Evolutionary conservation across 2,329 filamentous ascomycete genomes (phyloP).

Genomic region (Elsinoe ampelina): DNA sequence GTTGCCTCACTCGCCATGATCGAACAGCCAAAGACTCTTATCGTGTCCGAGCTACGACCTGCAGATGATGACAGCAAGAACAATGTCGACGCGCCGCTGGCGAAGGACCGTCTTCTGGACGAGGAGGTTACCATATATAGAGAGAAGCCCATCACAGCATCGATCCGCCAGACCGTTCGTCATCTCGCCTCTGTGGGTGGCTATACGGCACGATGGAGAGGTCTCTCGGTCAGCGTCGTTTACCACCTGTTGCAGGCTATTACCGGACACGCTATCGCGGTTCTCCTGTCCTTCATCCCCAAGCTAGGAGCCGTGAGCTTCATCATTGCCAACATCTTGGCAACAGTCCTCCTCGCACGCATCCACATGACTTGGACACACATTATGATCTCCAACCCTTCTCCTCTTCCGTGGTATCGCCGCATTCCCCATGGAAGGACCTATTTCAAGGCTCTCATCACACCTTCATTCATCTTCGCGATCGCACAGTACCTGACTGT

Average conservation of each 20-base stretch:
- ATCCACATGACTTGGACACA: constrained; percentile 75
- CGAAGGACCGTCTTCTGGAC: constrained; percentile 28
- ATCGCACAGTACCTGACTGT: constrained; percentile 44
- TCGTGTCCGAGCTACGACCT: constrained; percentile 32
- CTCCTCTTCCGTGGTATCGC: constrained; percentile 50
- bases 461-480: constrained; percentile 44
- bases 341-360: constrained; percentile 55
- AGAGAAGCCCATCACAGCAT: constrained; percentile 52
- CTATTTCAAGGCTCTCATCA: constrained; percentile 16
- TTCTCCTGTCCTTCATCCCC: constrained; percentile 35
- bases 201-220: constrained; percentile 29
- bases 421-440: constrained; percentile 48
- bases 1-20: constrained; percentile 55
- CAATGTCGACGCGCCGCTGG: constrained; percentile 37
- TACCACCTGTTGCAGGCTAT: constrained; percentile 26
- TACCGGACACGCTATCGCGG: constrained; percentile 22
- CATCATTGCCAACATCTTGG: constrained; percentile 43
- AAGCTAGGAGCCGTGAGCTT: constrained; percentile 35
- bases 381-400: constrained; percentile 66
- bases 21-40: constrained; percentile 49
- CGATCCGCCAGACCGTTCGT: constrained; percentile 47
- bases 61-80: constrained; percentile 45
- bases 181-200: constrained; percentile 45
- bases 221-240: constrained; percentile 26
- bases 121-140: constrained; percentile 38